Base-by-base conservation (phyloP, 768 basidiomycete genomes). In the Cyclocybe cylindracea region DNA sequence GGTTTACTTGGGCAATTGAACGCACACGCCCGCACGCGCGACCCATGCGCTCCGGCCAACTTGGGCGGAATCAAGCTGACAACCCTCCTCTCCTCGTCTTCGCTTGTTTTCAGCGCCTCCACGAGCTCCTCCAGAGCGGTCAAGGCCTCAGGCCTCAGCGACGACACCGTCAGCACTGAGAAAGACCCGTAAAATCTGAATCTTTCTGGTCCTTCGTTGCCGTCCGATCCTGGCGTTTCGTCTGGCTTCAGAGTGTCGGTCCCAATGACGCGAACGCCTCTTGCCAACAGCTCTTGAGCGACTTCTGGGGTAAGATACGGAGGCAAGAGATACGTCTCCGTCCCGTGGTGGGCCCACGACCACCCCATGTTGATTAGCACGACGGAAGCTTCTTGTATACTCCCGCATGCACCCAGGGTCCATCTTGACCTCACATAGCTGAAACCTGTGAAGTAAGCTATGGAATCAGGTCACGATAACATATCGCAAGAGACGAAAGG, bases 1-100 rank as follows among this genome's bases (percentile, higher is more conserved):
- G 24, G 24, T 24, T 24, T 5, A 24, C 5, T 24, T 24, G 3
- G 24, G 24, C 16, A 16, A 16, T 16, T 16, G 16, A 16, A 83
- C 7, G 83, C 88, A 53, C 83, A 83, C 5, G 86, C 88, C 54
- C 88, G 76, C n/a, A 87, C 71, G 1, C 88, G 88, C 10, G 85
- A 84, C 4, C 85, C 88, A 61, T 91, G 88, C 19, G 78, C 74
- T 1, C 74, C 78, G 4, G 68, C 70, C n/a, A 90, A 47, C 19
- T 73, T 81, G 45, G 90, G 62, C 0, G 88, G 87, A 36, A 83
- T 61, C 47, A 90, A 61, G 47, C 78, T 81, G 34, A 86, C 79
- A 47, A 74, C 69, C 62, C 71, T 75, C 16, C 68, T 63, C 31
- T 39, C 38, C 7, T 24, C 42, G 13, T 14, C 44, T 9, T 33